These are phyloP conservation scores for Grosmannia serpens DNA, from an alignment of 2,329 filamentous ascomycete species.

Conservation along the genomic window DNA sequence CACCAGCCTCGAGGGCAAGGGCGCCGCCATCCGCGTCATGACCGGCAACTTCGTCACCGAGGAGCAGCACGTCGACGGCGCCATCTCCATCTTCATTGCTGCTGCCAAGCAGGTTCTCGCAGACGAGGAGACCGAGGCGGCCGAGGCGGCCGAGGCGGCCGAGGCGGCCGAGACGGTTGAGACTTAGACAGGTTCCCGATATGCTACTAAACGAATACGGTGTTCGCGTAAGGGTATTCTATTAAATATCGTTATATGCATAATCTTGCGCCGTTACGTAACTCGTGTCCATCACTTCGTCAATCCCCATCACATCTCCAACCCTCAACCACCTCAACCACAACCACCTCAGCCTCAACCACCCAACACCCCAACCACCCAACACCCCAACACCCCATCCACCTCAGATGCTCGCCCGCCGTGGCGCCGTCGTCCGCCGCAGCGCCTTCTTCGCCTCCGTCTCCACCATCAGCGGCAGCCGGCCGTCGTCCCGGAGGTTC, in stretches of 20 bases:
- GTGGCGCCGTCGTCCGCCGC: slow-evolving; percentile 66
- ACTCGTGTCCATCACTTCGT: too few species aligned
- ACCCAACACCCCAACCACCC: too few species aligned
- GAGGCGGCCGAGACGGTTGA: too few species aligned
- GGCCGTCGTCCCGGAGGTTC: slow-evolving; percentile 65
- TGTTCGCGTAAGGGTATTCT: too few species aligned
- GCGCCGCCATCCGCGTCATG: slow-evolving; percentile 72
- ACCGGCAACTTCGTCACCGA: slow-evolving; percentile 60
- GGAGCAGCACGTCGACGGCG: slow-evolving; percentile 57
- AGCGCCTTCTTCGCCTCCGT: slow-evolving; percentile 67
- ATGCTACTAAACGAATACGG: too few species aligned
- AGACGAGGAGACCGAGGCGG: slow-evolving; percentile 7
- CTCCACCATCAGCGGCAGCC: slow-evolving; percentile 58
- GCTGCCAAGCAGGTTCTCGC: slow-evolving; percentile 44
- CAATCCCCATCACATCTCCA: too few species aligned
- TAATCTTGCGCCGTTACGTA: too few species aligned
- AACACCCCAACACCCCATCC: background rate
- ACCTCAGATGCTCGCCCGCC: slow-evolving; percentile 56
- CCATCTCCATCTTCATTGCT: slow-evolving; percentile 63
- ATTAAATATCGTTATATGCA: too few species aligned
- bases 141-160: background rate
- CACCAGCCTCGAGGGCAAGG: slow-evolving; percentile 53
- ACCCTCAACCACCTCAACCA: too few species aligned
- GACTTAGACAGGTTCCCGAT: too few species aligned
- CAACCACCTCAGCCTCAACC: too few species aligned